phyloP scores from a whole-genome alignment of 2,329 filamentous ascomycete species.

The Thielaviopsis populi region DNA sequence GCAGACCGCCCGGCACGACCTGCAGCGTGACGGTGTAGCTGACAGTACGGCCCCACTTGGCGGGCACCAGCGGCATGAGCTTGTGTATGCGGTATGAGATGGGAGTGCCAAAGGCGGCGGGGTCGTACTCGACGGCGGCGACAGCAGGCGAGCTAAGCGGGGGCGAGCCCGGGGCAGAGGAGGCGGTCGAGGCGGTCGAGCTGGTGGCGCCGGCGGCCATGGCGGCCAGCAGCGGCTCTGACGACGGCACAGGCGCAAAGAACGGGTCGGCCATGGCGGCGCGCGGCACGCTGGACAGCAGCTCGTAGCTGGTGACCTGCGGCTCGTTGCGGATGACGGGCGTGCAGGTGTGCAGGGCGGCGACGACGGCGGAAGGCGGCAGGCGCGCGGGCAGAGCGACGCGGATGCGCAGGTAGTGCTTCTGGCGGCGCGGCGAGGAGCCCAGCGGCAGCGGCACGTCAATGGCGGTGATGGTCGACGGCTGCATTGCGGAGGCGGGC shows the following conservation, averaged over 20 bases:
- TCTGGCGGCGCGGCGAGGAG: constrained; percentile 16
- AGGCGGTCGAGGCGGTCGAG: background rate
- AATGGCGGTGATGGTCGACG: constrained; percentile 9
- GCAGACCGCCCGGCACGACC: constrained; percentile 27
- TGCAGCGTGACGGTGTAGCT: constrained; percentile 32
- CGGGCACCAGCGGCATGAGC: constrained; percentile 26
- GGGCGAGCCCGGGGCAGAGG: constrained; percentile 21
- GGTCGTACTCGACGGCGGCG: background rate
- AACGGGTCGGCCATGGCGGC: constrained; percentile 29
- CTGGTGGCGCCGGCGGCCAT: background rate
- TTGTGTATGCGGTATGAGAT: constrained; percentile 24
- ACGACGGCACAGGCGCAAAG: constrained; percentile 22
- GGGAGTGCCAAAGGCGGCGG: constrained; percentile 17
- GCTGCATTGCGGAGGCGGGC: constrained; percentile 23
- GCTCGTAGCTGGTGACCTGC: constrained; percentile 25
- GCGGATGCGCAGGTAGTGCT: constrained; percentile 25
- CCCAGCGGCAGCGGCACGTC: constrained; percentile 17
- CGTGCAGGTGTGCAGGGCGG: constrained; percentile 27
- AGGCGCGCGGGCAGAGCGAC: constrained; percentile 29
- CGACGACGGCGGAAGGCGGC: constrained; percentile 26
- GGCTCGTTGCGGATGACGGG: constrained; percentile 30
- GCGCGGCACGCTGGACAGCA: constrained; percentile 23
- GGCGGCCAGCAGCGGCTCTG: background rate
- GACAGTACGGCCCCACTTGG: constrained; percentile 28
- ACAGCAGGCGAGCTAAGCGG: constrained; percentile 18